phyloP scores from a whole-genome alignment of 2,329 filamentous ascomycete genomes.

The Xylaria sp. region DNA sequence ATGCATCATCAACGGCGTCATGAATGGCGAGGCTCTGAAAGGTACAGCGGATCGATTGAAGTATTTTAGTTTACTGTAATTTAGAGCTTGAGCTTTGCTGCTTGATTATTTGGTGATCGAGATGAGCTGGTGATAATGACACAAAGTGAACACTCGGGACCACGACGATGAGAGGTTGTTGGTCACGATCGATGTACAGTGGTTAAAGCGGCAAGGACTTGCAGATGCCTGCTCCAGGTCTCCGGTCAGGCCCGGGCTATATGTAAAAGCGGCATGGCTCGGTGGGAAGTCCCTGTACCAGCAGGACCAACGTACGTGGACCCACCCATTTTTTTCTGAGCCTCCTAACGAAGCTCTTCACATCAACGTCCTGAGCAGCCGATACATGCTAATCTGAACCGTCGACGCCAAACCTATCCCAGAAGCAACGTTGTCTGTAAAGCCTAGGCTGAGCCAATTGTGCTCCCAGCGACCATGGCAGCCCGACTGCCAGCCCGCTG shows the following conservation, averaged over 20 bases:
- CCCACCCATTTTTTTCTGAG: constrained; percentile 44
- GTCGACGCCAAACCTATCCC: background rate
- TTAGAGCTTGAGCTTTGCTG: background rate
- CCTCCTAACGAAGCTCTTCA: constrained; percentile 25
- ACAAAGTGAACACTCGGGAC: too few relatives aligned
- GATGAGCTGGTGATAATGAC: background rate
- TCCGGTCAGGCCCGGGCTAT: background rate
- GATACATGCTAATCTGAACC: constrained; percentile 10
- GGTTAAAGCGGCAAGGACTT: background rate
- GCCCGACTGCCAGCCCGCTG: constrained; percentile 59
- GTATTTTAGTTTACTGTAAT: background rate
- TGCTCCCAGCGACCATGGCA: constrained; percentile 55
- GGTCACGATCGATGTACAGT: background rate
- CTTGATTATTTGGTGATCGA: background rate
- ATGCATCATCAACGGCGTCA: background rate
- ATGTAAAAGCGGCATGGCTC: constrained; percentile 1
- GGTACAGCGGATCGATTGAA: background rate
- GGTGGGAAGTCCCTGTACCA: constrained; percentile 14
- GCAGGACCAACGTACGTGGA: constrained; percentile 8
- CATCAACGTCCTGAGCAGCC: constrained; percentile 16
- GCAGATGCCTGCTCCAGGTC: background rate
- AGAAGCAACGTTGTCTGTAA: constrained; percentile 2
- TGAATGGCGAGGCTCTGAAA: constrained; percentile 7
- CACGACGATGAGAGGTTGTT: too few relatives aligned
- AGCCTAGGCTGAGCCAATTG: constrained; percentile 33